Percentiles rank a stretch among this genome's conserved stretches.
Conservation (phyloP, 305 asterid species). For the Coffea humblotiana region DNA sequence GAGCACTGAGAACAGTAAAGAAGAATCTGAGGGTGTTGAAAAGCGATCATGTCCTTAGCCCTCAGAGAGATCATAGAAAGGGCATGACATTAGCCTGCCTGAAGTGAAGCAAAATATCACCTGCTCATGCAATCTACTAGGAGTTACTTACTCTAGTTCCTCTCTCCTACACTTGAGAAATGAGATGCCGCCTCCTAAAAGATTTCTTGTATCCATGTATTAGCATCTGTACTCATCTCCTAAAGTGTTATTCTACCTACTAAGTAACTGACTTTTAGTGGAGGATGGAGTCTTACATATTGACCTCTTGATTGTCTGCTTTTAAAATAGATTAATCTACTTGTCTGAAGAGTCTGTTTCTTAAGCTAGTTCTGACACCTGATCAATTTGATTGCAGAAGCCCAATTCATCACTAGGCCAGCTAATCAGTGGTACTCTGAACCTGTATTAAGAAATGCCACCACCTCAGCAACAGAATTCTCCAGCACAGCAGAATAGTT, state of each 20-base stretch:
- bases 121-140: not conserved
- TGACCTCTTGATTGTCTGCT: not conserved
- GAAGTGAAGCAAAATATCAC: not conserved
- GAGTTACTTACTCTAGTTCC: not conserved
- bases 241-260: not conserved
- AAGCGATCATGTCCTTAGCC: not conserved
- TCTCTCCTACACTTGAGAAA: not conserved
- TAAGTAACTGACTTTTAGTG: not conserved
- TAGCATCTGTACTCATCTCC: not conserved
- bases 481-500: conserved; percentile 19
- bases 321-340: not conserved
- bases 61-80: not conserved
- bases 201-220: not conserved
- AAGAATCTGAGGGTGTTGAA: not conserved
- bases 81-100: not conserved
- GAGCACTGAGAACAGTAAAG: not conserved
- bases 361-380: conserved; percentile 13
- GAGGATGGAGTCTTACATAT: not conserved
- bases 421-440: conserved; percentile 63
- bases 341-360: not conserved
- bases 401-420: conserved; percentile 72
- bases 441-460: conserved; percentile 36
- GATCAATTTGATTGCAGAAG: conserved; percentile 48
- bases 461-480: conserved; percentile 25
- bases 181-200: not conserved